A percentile compares a stretch with the other conserved stretches of the same genome.
Evolutionary conservation across 1,284 basidiomycete genomes (phyloP).

Genomic region (Ustilago sp.): DNA sequence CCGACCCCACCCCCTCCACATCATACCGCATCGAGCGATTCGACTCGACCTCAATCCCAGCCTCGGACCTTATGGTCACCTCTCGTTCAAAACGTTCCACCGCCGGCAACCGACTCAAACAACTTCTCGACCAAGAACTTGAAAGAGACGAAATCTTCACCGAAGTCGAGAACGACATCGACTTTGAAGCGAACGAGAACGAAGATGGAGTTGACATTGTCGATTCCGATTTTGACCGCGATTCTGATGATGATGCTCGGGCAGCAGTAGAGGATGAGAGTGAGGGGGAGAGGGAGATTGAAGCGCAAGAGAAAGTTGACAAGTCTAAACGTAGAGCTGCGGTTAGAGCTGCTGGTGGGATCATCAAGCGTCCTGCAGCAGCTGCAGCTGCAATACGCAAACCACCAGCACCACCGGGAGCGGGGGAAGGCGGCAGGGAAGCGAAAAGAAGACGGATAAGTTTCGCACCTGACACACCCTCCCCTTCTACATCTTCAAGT

Average conservation of each 20-base stretch:
- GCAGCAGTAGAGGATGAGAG: constrained; percentile 37
- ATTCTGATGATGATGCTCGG: constrained; percentile 51
- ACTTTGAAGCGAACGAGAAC: constrained; percentile 58
- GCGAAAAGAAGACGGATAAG: constrained; percentile 37
- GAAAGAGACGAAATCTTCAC: constrained; percentile 65
- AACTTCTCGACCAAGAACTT: constrained; percentile 62
- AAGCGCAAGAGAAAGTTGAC: constrained; percentile 51
- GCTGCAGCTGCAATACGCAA: neutral
- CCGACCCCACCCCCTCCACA: neutral
- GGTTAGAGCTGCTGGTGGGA: constrained; percentile 19
- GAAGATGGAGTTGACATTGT: constrained; percentile 65
- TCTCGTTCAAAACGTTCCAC: constrained; percentile 50
- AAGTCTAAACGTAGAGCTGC: constrained; percentile 40
- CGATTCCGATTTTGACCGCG: constrained; percentile 65
- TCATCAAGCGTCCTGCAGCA: constrained; percentile 18
- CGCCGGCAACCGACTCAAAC: constrained; percentile 60
- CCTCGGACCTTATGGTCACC: constrained; percentile 40
- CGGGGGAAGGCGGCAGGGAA: neutral
- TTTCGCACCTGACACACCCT: constrained; percentile 34
- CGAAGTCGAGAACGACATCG: constrained; percentile 63
- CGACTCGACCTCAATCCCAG: neutral
- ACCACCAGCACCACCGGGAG: neutral
- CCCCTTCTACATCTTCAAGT: constrained; percentile 10
- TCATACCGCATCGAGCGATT: constrained; percentile 42
- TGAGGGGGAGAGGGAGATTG: constrained; percentile 51